These are phyloP conservation scores for Psilocybe sp. DNA, from an alignment of 768 basidiomycete genomes.

Conservation along the genomic window DNA sequence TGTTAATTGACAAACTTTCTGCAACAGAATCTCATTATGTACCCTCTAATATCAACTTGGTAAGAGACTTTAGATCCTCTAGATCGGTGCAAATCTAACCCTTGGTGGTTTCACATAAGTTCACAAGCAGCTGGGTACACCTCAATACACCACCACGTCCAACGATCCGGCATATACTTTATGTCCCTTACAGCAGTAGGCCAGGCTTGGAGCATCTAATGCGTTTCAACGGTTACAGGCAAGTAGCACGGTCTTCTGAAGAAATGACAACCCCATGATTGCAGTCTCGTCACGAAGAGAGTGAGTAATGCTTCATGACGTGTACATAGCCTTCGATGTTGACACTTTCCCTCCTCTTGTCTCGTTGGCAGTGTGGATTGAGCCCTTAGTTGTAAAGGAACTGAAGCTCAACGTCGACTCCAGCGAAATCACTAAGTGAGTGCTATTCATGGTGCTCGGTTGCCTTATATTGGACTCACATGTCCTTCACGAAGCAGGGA, in stretches of 20 bases:
- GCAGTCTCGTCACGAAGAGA: conserved; percentile 97
- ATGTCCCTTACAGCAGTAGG: conserved; percentile 21
- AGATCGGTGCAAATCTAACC: no score
- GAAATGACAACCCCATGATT: conserved; percentile 68
- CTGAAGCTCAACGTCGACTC: conserved; percentile 90
- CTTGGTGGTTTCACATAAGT: conserved; percentile 18
- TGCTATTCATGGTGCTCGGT: neutral
- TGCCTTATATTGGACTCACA: neutral
- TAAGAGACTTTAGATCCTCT: no score
- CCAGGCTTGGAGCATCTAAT: conserved; percentile 19
- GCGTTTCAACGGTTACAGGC: conserved; percentile 29
- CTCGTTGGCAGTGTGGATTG: conserved; percentile 83
- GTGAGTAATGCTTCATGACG: conserved; percentile 45
- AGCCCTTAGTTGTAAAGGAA: conserved; percentile 89
- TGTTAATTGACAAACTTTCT: no score
- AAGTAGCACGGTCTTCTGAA: neutral
- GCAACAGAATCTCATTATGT: no score
- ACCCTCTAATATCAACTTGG: no score
- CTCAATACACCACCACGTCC: conserved; percentile 18
- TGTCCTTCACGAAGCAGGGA: conserved; percentile 72
- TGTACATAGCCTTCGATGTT: neutral
- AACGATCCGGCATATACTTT: conserved; percentile 22
- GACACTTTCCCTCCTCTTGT: neutral
- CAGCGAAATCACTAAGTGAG: conserved; percentile 93
- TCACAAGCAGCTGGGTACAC: conserved; percentile 24